phyloP scores from a whole-genome alignment of 805 yeast species.

The Pichia paraexigua region DNA sequence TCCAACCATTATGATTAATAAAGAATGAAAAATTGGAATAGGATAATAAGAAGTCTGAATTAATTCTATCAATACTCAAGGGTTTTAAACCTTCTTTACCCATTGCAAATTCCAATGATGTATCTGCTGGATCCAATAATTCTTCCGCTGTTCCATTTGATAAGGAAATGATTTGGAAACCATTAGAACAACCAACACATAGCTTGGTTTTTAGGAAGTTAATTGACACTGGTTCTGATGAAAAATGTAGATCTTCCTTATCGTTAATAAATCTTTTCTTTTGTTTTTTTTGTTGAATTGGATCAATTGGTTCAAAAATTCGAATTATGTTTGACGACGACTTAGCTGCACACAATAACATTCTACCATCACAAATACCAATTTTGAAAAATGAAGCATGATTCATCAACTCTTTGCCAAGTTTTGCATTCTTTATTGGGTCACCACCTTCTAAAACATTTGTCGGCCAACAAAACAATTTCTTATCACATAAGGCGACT shows the following conservation, averaged over 20 bases:
- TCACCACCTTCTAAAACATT: slow-evolving; percentile 51
- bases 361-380: slow-evolving; percentile 85
- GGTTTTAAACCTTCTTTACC: slow-evolving; percentile 73
- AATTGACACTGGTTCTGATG: slow-evolving; percentile 84
- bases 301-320: slow-evolving; percentile 85
- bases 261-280: slow-evolving; percentile 67
- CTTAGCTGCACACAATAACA: slow-evolving; percentile 84
- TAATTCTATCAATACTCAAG: slow-evolving; percentile 82
- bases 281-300: slow-evolving; percentile 47
- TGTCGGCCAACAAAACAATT: slow-evolving; percentile 67
- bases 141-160: slow-evolving; percentile 82
- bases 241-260: slow-evolving; percentile 68
- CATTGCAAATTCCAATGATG: slow-evolving; percentile 89
- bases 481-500: slow-evolving; percentile 74
- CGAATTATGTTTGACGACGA: slow-evolving; percentile 71
- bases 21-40: slow-evolving; percentile 92
- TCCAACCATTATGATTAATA: slow-evolving; percentile 94
- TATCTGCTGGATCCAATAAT: slow-evolving; percentile 94
- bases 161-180: slow-evolving; percentile 88
- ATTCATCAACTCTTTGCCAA: slow-evolving; percentile 72
- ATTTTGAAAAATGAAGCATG: slow-evolving; percentile 88
- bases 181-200: slow-evolving; percentile 94
- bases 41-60: slow-evolving; percentile 78
- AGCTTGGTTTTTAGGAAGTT: slow-evolving; percentile 82
- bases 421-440: slow-evolving; percentile 45